Conservation (phyloP, 495 filamentous ascomycete genomes). For the Podospora pseudocomata region DNA sequence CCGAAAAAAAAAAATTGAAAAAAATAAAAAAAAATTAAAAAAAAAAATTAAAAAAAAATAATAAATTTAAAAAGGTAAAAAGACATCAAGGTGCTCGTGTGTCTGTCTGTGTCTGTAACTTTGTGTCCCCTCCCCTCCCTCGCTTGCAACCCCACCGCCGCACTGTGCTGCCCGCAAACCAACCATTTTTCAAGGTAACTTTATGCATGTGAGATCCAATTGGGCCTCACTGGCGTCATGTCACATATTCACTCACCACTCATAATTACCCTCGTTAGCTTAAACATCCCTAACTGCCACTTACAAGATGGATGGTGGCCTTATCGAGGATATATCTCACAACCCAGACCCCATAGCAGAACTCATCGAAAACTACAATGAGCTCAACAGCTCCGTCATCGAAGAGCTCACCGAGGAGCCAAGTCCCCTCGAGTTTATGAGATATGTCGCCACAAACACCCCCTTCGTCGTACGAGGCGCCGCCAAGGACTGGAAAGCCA, state of each 20-base stretch:
- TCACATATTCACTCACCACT: slow-evolving; percentile 3
- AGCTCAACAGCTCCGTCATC: slow-evolving; percentile 57
- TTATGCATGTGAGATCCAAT: background rate
- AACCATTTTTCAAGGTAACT: background rate
- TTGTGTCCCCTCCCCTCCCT: background rate
- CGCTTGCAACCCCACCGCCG: background rate
- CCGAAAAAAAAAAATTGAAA: too few species aligned
- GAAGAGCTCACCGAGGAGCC: slow-evolving; percentile 58
- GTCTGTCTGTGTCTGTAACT: background rate
- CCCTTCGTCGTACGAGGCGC: slow-evolving; percentile 65
- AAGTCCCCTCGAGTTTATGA: slow-evolving; percentile 68
- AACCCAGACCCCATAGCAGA: slow-evolving; percentile 43
- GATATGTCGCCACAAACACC: slow-evolving; percentile 61
- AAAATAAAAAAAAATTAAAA: too few species aligned
- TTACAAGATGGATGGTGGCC: background rate
- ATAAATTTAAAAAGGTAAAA: background rate
- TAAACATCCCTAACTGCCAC: background rate
- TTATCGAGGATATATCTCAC: background rate
- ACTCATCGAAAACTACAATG: slow-evolving; percentile 61
- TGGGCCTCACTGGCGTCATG: background rate
- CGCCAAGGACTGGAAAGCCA: slow-evolving; percentile 56
- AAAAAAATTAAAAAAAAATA: background rate
- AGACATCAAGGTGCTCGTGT: background rate
- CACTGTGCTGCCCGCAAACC: background rate
- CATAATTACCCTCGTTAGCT: background rate